phyloP scores from a whole-genome alignment of 2,329 filamentous ascomycete genomes.

The Colletotrichum limetticola region DNA sequence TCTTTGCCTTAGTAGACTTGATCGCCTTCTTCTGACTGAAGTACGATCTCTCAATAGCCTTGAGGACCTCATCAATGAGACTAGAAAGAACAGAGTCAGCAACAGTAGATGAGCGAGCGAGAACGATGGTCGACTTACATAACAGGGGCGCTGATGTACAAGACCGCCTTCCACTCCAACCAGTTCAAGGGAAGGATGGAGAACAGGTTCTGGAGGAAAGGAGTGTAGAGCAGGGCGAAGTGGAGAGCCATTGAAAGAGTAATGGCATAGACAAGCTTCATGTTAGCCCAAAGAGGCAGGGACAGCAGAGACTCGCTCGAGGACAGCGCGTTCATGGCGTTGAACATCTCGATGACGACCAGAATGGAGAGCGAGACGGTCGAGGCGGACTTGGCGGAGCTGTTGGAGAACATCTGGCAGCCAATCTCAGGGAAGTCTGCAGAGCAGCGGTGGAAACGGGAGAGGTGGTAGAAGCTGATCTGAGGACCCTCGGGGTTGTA shows the following conservation, averaged over 20 bases:
- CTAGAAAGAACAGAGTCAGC: slow-evolving; percentile 51
- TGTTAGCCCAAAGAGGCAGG: slow-evolving; percentile 96
- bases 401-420: slow-evolving; percentile 89
- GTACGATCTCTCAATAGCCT: slow-evolving; percentile 77
- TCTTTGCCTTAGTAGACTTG: slow-evolving; percentile 58
- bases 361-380: slow-evolving; percentile 92
- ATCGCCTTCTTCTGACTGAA: slow-evolving; percentile 65
- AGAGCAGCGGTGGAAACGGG: slow-evolving; percentile 94
- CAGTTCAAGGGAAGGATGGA: slow-evolving; percentile 88
- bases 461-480: slow-evolving; percentile 88
- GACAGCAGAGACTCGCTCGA: slow-evolving; percentile 95
- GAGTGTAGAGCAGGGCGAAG: slow-evolving; percentile 92
- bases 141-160: slow-evolving; percentile 89
- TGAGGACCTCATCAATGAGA: slow-evolving; percentile 85
- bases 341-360: slow-evolving; percentile 99
- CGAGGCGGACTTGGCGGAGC: slow-evolving; percentile 88
- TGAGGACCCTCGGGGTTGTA: slow-evolving; percentile 90
- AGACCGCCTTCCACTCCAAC: slow-evolving; percentile 91
- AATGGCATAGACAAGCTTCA: slow-evolving; percentile 98
- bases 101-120: background rate
- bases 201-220: slow-evolving; percentile 88
- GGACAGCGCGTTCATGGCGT: slow-evolving; percentile 97
- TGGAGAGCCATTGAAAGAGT: slow-evolving; percentile 92
- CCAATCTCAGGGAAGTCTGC: slow-evolving; percentile 88
- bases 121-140: slow-evolving; percentile 72